phyloP scores from a whole-genome alignment of 371 early-diverging fungal genomes.

The Umbelopsis sp. region DNA sequence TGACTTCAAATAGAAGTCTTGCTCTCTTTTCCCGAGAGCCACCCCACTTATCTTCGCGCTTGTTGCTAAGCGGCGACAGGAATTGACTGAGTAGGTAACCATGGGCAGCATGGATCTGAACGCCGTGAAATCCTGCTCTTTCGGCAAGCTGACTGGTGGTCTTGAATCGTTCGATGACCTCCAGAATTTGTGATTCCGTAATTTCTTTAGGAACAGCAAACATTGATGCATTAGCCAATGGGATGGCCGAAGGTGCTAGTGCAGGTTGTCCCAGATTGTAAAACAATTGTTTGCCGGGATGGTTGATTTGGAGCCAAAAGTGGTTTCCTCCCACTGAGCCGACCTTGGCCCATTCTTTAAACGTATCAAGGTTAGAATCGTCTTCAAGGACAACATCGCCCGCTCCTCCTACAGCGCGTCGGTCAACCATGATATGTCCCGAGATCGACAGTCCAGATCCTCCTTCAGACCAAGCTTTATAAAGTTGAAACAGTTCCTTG shows the following conservation, averaged over 20 bases:
- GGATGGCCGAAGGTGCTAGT: background rate
- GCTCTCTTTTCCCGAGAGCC: constrained; percentile 57
- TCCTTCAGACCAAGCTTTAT: background rate
- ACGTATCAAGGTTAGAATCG: background rate
- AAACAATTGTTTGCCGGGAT: background rate
- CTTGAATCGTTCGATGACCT: background rate
- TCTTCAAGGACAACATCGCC: background rate
- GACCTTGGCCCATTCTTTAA: background rate
- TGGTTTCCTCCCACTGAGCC: background rate
- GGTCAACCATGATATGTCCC: background rate
- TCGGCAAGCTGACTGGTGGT: background rate
- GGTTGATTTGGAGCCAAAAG: background rate
- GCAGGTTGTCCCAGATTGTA: background rate
- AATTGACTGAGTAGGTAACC: constrained; percentile 65
- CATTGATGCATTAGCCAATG: background rate
- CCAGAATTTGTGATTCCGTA: background rate
- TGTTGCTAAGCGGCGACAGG: constrained; percentile 37
- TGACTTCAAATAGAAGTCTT: constrained; percentile 48
- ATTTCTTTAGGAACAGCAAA: background rate
- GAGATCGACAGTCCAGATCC: background rate
- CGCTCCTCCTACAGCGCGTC: background rate
- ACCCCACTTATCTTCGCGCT: constrained; percentile 66
- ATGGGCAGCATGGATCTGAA: constrained; percentile 73
- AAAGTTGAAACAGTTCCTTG: background rate
- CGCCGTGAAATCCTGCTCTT: constrained; percentile 59